These are phyloP conservation scores for Fraxinus sp. DNA, from an alignment of 305 asterid species.

Conservation along the genomic window DNA sequence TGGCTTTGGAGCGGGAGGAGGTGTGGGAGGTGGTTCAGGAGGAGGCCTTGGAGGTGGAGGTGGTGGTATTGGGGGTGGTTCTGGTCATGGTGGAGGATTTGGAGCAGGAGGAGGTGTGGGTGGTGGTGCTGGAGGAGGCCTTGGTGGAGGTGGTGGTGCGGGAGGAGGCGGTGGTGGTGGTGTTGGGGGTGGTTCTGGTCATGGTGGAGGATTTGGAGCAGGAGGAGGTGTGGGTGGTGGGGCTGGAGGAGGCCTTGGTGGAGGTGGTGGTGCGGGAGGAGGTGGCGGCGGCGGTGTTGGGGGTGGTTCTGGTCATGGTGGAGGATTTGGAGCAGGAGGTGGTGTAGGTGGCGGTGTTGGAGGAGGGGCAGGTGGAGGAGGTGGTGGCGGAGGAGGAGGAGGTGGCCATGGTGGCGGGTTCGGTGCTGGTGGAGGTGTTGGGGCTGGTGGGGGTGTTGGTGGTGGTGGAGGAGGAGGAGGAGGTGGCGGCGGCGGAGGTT, in stretches of 20 bases:
- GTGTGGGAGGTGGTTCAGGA: conserved; percentile 45
- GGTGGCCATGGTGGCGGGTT: conserved; percentile 13
- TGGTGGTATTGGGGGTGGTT: conserved; percentile 36
- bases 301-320: conserved; percentile 43
- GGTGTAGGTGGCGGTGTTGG: conserved; percentile 41
- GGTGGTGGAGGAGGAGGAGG: conserved; percentile 22
- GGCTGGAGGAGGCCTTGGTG: background rate
- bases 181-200: conserved; percentile 37
- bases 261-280: conserved; percentile 29
- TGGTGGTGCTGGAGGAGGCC: too few species aligned
- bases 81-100: conserved; percentile 40
- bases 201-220: conserved; percentile 29
- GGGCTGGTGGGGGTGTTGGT: conserved; percentile 16
- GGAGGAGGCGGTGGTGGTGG: conserved; percentile 33
- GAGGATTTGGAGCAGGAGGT: conserved; percentile 30
- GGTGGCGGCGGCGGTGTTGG: conserved; percentile 22
- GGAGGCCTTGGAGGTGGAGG: conserved; percentile 34
- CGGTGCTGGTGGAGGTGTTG: conserved; percentile 31
- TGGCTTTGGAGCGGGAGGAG: conserved; percentile 42
- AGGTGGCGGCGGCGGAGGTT: conserved; percentile 29
- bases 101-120: conserved; percentile 20
- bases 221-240: conserved; percentile 29
- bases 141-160: conserved; percentile 15
- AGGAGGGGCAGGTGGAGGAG: conserved; percentile 30
- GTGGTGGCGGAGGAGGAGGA: conserved; percentile 19